These are phyloP conservation scores for Capsicum pubescens DNA, from an alignment of 257 asterid genomes.

Conservation along the genomic window DNA sequence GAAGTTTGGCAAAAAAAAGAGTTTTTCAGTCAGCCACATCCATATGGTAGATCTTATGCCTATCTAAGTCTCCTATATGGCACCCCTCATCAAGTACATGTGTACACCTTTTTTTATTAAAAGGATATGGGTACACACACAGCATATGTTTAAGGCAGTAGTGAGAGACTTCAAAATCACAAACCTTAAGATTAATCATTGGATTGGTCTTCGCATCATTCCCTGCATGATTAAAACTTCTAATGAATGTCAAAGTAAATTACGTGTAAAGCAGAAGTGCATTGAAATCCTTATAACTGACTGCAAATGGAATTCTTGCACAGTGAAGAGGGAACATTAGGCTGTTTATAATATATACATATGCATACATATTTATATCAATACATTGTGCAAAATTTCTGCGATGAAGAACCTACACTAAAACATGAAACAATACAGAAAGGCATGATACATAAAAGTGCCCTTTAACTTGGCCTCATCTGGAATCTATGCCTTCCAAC, in stretches of 20 bases:
- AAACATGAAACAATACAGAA: neutral
- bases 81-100: neutral
- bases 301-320: neutral
- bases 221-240: neutral
- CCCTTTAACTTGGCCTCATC: too few relatives aligned
- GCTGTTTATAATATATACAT: neutral
- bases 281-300: neutral
- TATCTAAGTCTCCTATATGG: neutral
- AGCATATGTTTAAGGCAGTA: neutral
- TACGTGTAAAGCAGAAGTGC: neutral
- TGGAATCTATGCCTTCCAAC: too few relatives aligned
- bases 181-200: constrained; percentile 1
- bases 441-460: too few relatives aligned
- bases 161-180: neutral
- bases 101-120: neutral
- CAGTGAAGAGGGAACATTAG: neutral
- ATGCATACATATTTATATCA: neutral
- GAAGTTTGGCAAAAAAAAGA: neutral
- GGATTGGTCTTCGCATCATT: neutral
- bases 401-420: neutral
- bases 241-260: neutral
- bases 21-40: neutral
- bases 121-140: neutral
- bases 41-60: neutral
- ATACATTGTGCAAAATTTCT: neutral